These are phyloP conservation scores for Triticum turgidum DNA, from an alignment of 176 grass and related monocot species.

Conservation along the genomic window DNA sequence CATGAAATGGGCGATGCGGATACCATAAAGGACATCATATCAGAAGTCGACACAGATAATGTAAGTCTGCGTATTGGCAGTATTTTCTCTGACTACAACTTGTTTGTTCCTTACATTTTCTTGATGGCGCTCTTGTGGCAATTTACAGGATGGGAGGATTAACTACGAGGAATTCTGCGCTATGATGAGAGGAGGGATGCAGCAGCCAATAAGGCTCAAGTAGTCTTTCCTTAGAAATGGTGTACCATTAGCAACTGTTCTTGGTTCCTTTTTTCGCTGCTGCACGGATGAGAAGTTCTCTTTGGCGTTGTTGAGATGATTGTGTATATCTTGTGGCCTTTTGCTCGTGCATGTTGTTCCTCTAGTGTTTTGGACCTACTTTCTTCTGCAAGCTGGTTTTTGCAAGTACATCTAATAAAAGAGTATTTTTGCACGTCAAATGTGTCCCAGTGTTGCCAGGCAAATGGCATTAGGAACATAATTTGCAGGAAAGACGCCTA, in stretches of 20 bases:
- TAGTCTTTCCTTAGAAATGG: conserved; percentile 38
- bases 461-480: not conserved
- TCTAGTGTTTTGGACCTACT: conserved; percentile 17
- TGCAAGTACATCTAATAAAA: conserved; percentile 42
- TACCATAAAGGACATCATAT: conserved; percentile 95
- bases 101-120: conserved; percentile 4
- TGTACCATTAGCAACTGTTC: conserved; percentile 27
- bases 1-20: conserved; percentile 85
- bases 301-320: conserved; percentile 46
- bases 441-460: not conserved
- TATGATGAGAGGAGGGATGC: conserved; percentile 95
- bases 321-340: conserved; percentile 51
- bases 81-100: not conserved
- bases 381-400: conserved; percentile 34
- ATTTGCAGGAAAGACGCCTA: not conserved
- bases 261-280: conserved; percentile 21
- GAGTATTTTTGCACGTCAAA: not conserved
- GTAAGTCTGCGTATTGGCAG: conserved; percentile 35
- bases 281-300: conserved; percentile 28
- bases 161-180: conserved; percentile 97
- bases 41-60: conserved; percentile 94
- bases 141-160: conserved; percentile 82
- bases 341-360: conserved; percentile 14
- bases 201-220: conserved; percentile 77
- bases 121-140: conserved; percentile 25